A percentile compares a stretch with the other conserved stretches of the same genome.
These are phyloP conservation scores for Tagetes erecta DNA, from an alignment of 129 eudicot species.

Conservation along the genomic window DNA sequence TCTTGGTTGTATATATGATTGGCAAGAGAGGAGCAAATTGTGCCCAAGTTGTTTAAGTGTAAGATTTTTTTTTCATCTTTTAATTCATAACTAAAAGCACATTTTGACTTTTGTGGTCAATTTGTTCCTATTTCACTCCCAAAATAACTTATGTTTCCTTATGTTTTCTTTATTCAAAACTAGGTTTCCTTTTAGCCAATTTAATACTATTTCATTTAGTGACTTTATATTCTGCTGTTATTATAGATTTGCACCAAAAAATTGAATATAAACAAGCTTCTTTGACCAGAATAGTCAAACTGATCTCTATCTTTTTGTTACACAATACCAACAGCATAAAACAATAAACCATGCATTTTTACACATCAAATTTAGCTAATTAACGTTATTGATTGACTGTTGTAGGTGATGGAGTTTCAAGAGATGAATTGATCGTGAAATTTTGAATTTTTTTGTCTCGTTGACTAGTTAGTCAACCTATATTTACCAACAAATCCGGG, in stretches of 20 bases:
- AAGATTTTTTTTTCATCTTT: neutral
- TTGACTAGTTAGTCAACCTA: slow-evolving; percentile 18
- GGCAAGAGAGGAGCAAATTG: slow-evolving; percentile 60
- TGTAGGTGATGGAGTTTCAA: slow-evolving; percentile 30
- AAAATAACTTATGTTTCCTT: neutral
- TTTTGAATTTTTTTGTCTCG: neutral
- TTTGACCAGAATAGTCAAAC: slow-evolving; percentile 26
- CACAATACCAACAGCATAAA: too few relatives aligned
- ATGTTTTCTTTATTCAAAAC: neutral
- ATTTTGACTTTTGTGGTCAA: slow-evolving; percentile 23
- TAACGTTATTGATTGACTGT: slow-evolving; percentile 7
- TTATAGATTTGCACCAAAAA: neutral
- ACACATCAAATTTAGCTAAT: neutral
- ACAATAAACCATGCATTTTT: too few relatives aligned
- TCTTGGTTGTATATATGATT: slow-evolving; percentile 66
- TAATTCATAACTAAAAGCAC: neutral
- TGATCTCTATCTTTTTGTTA: neutral
- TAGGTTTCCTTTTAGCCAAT: neutral
- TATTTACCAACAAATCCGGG: slow-evolving; percentile 18
- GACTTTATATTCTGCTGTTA: neutral
- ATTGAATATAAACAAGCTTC: neutral
- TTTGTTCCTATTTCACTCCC: neutral
- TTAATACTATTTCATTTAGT: neutral
- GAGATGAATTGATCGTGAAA: slow-evolving; percentile 24
- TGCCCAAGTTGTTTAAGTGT: slow-evolving; percentile 67